Evolutionary conservation across 140 eudicot genomes (phyloP).

Genomic region (Bidens hawaiensis): DNA sequence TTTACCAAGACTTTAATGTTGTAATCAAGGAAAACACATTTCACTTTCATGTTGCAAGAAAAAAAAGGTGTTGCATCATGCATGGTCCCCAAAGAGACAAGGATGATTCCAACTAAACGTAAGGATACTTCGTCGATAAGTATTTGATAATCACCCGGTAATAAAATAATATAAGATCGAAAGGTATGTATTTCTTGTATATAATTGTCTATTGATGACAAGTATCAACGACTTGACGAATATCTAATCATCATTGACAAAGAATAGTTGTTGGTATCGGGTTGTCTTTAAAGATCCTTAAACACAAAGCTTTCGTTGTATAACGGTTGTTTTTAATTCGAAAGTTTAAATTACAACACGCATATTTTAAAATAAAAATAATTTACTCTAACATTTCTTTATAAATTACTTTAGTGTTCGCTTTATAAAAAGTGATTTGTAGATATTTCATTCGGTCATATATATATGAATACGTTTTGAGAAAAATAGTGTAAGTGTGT

Average conservation of each 20-base stretch:
- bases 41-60: not conserved
- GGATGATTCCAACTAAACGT: not conserved
- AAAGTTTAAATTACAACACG: too few relatives aligned
- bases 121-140: not conserved
- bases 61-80: not conserved
- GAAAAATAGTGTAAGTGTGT: too few relatives aligned
- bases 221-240: not conserved
- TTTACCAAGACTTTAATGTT: not conserved
- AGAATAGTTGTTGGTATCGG: not conserved
- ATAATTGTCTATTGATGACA: not conserved
- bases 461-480: too few relatives aligned
- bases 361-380: not conserved
- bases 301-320: not conserved
- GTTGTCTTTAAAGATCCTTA: not conserved
- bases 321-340: too few relatives aligned
- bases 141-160: not conserved
- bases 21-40: not conserved
- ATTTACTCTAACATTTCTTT: too few relatives aligned
- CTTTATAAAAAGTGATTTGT: not conserved
- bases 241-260: not conserved
- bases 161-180: not conserved
- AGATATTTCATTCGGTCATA: not conserved
- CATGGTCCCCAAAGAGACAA: not conserved
- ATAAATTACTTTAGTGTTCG: not conserved
- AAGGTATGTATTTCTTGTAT: too few relatives aligned